These are phyloP conservation scores for Ophiostoma fasciatum DNA, from an alignment of 2,329 filamentous ascomycete species.

Conservation along the genomic window DNA sequence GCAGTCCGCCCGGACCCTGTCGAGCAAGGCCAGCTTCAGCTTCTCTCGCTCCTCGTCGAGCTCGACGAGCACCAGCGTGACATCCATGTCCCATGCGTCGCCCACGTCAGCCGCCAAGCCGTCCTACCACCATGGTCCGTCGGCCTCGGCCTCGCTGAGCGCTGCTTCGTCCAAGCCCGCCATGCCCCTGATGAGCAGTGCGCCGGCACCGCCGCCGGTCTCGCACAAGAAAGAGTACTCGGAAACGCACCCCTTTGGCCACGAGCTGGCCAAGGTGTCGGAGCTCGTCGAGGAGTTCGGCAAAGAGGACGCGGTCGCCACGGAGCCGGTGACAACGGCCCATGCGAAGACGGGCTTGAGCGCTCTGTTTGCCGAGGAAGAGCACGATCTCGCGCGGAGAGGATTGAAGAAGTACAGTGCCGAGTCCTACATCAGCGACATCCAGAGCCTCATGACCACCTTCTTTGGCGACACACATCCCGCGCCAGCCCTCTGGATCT, in stretches of 20 bases:
- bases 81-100: constrained; percentile 21
- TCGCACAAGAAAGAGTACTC: constrained; percentile 24
- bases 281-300: constrained; percentile 86
- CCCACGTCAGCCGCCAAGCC: constrained; percentile 12
- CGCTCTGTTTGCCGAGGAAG: constrained; percentile 49
- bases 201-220: constrained; percentile 17
- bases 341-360: not conserved
- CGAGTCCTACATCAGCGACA: constrained; percentile 72
- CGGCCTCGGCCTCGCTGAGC: constrained; percentile 9
- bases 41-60: constrained; percentile 44
- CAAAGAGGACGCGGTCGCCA: constrained; percentile 24
- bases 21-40: constrained; percentile 39
- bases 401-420: constrained; percentile 62
- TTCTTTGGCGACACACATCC: constrained; percentile 35
- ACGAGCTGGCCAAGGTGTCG: constrained; percentile 80
- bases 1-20: constrained; percentile 35
- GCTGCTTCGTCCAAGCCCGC: constrained; percentile 14
- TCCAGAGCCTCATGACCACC: constrained; percentile 51
- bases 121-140: constrained; percentile 3
- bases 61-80: constrained; percentile 33
- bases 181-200: constrained; percentile 7
- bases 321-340: not conserved
- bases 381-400: constrained; percentile 50
- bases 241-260: constrained; percentile 61
- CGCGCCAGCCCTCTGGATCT: constrained; percentile 34